Evolutionary conservation across 148 eudicot genomes (phyloP), one percentile per base, ranked within the genome.

Genomic region (Camellia granthamiana): DNA sequence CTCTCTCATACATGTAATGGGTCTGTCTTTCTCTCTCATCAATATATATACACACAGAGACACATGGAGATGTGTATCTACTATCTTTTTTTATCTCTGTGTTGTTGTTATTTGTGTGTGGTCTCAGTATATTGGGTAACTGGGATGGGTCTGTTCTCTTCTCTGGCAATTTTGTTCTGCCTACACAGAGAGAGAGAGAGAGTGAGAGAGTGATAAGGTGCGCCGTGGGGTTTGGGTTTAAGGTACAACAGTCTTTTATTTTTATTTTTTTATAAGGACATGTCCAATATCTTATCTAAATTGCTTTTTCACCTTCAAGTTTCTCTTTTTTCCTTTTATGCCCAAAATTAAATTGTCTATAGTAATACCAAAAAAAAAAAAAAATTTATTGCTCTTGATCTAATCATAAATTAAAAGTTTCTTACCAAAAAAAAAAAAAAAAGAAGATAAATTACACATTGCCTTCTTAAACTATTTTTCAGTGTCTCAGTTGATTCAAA

Each of bases 81-180:
- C 2, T 49, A 19, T 61, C 54, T 44, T 13, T 16, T 19, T 75
- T 30, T 38, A 6, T 43, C 1, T 43, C n/a, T 10, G 30, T 66
- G 56, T 23, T 19, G 59, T 51, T 77, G 71, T 43, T 21, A 43
- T 23, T 30, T 30, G 38, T 30, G 38, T 9, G 43, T 13, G 58
- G 68, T 62, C 79, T 5, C 42, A 16, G 18, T 46, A 15, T 46
- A 16, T 77, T 30, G 38, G 38, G 38, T 30, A 30, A 30, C 38
- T 30, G 14, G 7, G 44, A 46, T 61, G 42, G 51, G 77, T 41
- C 64, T 75, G 51, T 75, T 56, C 76, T 30, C 69, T 65, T 38
- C 69, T 13, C 69, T 54, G 12, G 46, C 76, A 73, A 21, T 54
- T 73, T 73, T 55, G 46, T 55, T 73, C 62, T 72, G 4, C 60